These are phyloP conservation scores for Omphalotus guepiniiformis DNA, from an alignment of 768 basidiomycete species.

Conservation along the genomic window DNA sequence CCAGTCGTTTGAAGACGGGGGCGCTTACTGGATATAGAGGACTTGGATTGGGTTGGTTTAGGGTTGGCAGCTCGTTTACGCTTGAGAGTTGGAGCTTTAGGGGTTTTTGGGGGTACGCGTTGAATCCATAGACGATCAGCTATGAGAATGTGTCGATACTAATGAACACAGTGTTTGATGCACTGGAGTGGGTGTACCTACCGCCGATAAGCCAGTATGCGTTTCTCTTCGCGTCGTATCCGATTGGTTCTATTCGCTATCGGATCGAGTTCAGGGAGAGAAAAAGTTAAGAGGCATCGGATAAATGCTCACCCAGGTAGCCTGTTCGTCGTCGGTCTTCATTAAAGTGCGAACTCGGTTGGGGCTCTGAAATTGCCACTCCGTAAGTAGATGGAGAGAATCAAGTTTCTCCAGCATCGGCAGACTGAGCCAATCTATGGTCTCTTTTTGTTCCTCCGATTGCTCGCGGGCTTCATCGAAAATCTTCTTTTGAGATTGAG, in stretches of 20 bases:
- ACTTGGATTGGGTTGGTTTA: slow-evolving; percentile 29
- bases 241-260: slow-evolving; percentile 82
- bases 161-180: not conserved
- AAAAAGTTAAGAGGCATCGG: slow-evolving; percentile 2
- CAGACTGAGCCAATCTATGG: slow-evolving; percentile 67
- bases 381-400: slow-evolving; percentile 64
- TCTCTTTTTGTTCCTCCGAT: slow-evolving; percentile 28
- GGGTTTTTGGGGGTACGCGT: slow-evolving; percentile 53
- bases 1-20: slow-evolving; percentile 13
- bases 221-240: slow-evolving; percentile 74
- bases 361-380: slow-evolving; percentile 88
- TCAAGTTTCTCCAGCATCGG: slow-evolving; percentile 71
- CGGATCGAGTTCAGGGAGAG: not conserved
- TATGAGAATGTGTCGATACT: slow-evolving; percentile 23
- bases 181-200: slow-evolving; percentile 28
- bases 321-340: slow-evolving; percentile 75
- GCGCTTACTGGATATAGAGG: slow-evolving; percentile 13
- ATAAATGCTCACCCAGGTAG: slow-evolving; percentile 77
- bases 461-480: not conserved
- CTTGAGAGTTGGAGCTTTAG: slow-evolving; percentile 30
- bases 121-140: slow-evolving; percentile 87
- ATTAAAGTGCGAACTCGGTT: slow-evolving; percentile 64
- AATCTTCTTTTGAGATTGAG: not conserved
- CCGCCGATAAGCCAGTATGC: slow-evolving; percentile 86
- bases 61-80: slow-evolving; percentile 32